These are phyloP conservation scores for Saccharomyces cerevisiae DNA, from an alignment of 805 yeast genomes.

Conservation along the genomic window DNA sequence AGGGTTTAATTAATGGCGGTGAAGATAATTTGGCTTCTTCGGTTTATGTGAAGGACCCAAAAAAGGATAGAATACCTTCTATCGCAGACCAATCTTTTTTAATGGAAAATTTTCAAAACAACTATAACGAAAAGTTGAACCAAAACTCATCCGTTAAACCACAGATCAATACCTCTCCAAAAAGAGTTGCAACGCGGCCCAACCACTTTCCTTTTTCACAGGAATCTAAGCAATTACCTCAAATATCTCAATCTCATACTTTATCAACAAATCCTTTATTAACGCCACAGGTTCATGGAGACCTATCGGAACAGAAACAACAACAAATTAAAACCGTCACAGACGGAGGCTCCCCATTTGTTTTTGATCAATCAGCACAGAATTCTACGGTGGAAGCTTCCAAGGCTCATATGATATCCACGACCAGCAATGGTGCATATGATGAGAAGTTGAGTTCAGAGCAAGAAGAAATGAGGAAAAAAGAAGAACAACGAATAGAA, in stretches of 20 bases:
- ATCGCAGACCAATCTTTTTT: not conserved
- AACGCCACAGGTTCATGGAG: not conserved
- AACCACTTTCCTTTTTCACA: not conserved
- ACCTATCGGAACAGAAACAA: not conserved
- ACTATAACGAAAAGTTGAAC: not conserved
- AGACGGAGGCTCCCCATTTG: not conserved
- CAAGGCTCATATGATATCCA: not conserved
- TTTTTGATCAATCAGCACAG: not conserved
- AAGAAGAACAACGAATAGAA: slow-evolving; percentile 9
- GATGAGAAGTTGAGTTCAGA: slow-evolving; percentile 3
- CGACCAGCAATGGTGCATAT: not conserved
- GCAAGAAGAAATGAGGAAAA: slow-evolving; percentile 3
- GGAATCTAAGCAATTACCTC: not conserved
- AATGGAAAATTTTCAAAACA: not conserved
- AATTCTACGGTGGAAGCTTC: not conserved
- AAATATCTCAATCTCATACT: not conserved
- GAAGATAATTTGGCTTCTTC: slow-evolving; percentile 15
- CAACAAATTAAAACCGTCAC: not conserved
- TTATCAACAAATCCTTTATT: not conserved
- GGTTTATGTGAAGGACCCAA: not conserved
- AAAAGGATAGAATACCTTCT: not conserved
- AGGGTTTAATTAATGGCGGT: slow-evolving; percentile 37
- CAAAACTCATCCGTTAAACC: not conserved
- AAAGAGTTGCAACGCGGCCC: not conserved
- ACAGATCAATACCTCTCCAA: not conserved